Evolutionary conservation across 176 grass and related monocot genomes (phyloP), one percentile per base, ranked within the genome.

Genomic region (Dactylis glomerata): DNA sequence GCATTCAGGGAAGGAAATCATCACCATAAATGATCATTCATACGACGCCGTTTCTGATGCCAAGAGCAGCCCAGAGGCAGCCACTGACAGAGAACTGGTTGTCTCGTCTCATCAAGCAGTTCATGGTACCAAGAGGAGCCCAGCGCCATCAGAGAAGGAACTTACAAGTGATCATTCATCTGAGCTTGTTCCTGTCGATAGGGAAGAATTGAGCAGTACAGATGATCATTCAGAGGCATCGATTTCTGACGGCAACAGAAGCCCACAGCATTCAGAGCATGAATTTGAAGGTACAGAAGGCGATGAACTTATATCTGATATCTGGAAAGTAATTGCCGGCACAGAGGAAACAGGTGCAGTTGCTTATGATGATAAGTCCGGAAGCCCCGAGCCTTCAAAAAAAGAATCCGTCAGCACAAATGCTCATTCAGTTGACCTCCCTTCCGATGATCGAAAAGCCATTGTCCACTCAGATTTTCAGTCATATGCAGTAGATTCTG

Each of bases 321-420:
- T 79, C 37, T 83, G 88, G 88, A 80, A 80, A 83, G 67, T 73
- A 64, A 87, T 79, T 64, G 46, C 42, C 46, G 28, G 37, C 50
- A 57, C 36, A 75, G 64, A 24, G 47, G 88, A 83, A 33, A 41
- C 58, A 15, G 33, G 1, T 17, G 30, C 20, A 74, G 75, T 3
- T 26, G 36, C 20, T 30, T 42, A 24, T 78, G 73, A 34, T 44
- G 17, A 42, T 36, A 70, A 73, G 52, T n/a, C n/a, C n/a, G 10
- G 80, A 75, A 64, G 28, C n/a, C 57, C 52, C 28, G 67, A 75
- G 8, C 13, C 56, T 31, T 27, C 55, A 49, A 56, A 90, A 11
- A 44, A 32, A 57, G 56, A 83, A 67, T 57, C 49, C 72, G 45
- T 31, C 5, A 41, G 28, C 1, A 19, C n/a, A 58, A 57, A 75